Evolutionary conservation across 768 basidiomycete genomes (phyloP), one percentile per base, ranked within the genome.

Genomic region (Pisolithus albus): DNA sequence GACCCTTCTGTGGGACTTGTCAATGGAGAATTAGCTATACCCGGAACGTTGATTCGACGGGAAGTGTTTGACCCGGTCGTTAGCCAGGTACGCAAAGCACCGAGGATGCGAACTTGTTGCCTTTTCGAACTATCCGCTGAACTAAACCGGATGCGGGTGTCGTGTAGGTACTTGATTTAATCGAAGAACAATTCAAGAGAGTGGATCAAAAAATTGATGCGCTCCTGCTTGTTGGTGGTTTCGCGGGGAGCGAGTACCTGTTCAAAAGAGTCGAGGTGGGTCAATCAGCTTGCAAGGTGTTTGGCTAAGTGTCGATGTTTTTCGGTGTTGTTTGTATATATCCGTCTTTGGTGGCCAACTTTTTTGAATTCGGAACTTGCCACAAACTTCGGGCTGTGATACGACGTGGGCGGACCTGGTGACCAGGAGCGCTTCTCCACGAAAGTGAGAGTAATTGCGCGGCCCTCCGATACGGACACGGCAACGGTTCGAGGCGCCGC

Each of bases 31-130:
- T 75, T 94, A 3, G 81, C 81, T 11, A 88, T 93, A 56, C 87
- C 88, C 3, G 91, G 91, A 16, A 83, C 78, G 56, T 68, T 91
- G 19, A 73, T 94, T 48, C 82, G 91, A 28, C 73, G 79, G 56
- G 86, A 90, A 64, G 91, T 93, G 8, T 94, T 93, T 59, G 90
- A 92, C 68, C 91, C 92, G 24, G 84, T 93, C 36, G 81, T 94
- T 34, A 78, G 79, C 55, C 78, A 90, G 74, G 89, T 88, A 51
- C 21, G 75, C n/a, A 26, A 26, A 28, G 13, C 42, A 6, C 24
- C 3, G 15, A 9, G 18, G 6, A 58, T 55, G 39, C 53, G 55
- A 16, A 43, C 52, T 54, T 52, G 46, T 49, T 50, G 46, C 30
- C 21, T 19, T 50, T 39, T 36, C 37, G 51, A 43, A 44, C 1